Evolutionary conservation across 805 yeast species (phyloP), one percentile per base, ranked within the genome.

Genomic region (Metschnikowia baotianmanensis): DNA sequence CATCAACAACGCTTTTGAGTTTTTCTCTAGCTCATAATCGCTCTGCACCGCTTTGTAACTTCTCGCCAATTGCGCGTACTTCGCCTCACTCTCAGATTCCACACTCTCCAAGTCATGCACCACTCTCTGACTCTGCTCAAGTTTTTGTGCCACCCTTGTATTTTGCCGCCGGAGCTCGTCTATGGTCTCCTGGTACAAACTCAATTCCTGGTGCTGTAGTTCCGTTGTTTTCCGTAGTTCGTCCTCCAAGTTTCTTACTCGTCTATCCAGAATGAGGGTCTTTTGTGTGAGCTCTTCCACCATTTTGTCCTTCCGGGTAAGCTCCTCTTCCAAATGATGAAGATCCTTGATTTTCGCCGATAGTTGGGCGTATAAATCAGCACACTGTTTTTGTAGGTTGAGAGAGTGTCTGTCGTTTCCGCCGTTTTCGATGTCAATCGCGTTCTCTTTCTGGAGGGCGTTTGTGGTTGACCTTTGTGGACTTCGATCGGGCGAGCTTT

Each of bases 1-100:
- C 34, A 77, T 74, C 37, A 77, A 71, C 33, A 73, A 60, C 43
- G 71, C 63, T 48, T 76, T 76, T 28, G 79, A 74, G 50, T 69
- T 75, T 34, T 69, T 66, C 50, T 77, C 83, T 18, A 77, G 58
- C 47, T 77, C 82, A 47, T 65, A 69, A 47, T 77, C 77, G 39
- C 72, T 67, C 50, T 72, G 71, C 16, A 77, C 58, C 2, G 73
- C 66, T 36, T 61, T 62, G 48, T 51, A 66, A 32, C 67, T 69
- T 38, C 58, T 67, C 25, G 56, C 40, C 19, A 70, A 48, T 39
- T 59, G 55, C 32, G 56, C 47, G 50, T 61, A 65, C 44, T 57
- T 61, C 6, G 53, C 57, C 16, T 56, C 51, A 8, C 34, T 23
- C 22, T 35, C 49, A 5, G 32, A 40, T 18, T 39, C 17, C 18